Base-by-base conservation (phyloP, 208 protist species). In the Acanthamoeba rhysodes region DNA sequence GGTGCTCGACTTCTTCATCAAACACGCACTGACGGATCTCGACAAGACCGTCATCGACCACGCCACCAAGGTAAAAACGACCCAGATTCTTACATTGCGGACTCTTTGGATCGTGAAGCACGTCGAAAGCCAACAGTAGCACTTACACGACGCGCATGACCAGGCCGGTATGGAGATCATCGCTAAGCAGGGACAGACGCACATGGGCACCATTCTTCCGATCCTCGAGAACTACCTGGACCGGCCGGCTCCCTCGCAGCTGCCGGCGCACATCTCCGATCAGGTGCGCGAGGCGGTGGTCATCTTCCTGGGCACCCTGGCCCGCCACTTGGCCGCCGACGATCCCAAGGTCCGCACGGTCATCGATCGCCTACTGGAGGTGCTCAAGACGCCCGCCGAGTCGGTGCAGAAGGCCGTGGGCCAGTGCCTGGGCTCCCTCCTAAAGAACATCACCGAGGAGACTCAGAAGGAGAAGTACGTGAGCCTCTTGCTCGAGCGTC, bases 351-450 rank as follows among this genome's bases (percentile, higher is more conserved):
- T 98, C n/a, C 80, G 20, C 14, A 50, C 68, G 24, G 95, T 98
- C 55, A 50, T 98, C 18, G 93, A 96, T 20, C 82, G 95, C 27
- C 90, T 98, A 10, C n/a, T 98, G 2, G 50, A 70, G 10, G 93
- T 97, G n/a, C 95, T 98, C 9, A 78, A 72, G n/a, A 98, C 96
- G 24, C 97, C 97, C 24, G 98, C 98, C 29, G 95, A 98, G 95
- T 29, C 14, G 16, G 98, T 99, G 62, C 98, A 98, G 96, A 59
- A 95, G 55, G 95, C 97, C 29, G 96, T 98, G 16, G 50, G 96
- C 27, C 85, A 97, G 48, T 98, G 97, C 94, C 95, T 99, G 29
- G 93, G 96, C 7, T 96, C 97, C 57, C 95, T 98, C 27, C 93
- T 97, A 34, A 87, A 96, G 66, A 95, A 93, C 22, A 34, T 78